Evolutionary conservation across 495 filamentous ascomycete species (phyloP), one percentile per base, ranked within the genome.

Genomic region (Thermothielavioides terrestris): DNA sequence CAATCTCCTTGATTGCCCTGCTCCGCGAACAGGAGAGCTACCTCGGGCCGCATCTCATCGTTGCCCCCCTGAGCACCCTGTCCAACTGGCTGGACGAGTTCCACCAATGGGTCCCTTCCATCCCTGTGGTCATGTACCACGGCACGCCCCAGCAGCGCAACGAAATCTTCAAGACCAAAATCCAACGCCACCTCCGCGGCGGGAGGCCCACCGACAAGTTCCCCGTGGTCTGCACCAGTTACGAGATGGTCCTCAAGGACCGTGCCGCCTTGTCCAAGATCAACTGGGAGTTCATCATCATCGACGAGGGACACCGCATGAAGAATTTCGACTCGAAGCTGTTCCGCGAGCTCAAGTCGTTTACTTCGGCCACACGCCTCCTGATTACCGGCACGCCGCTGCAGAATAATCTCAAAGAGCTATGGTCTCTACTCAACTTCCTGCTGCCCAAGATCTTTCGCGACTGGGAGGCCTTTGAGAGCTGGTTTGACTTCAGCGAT

Each of bases 21-120:
- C 70, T 97, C 21, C 80, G 90, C 61, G 89, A 95, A 61, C 84
- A 89, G 48, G 83, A 88, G 41, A 77, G 82, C 14, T 86, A 88
- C 37, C 61, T 71, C 12, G 92, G 92, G 0, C 92, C 92, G 0
- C 94, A 95, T 62, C 64, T 98, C 25, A 86, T 98, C 45, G 79
- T 89, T 23, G 90, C 88, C 5, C 92, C 92, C 0, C 68, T 98
- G 38, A 95, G 88, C 57, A 96, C 92, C 0, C 71, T 95, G 18
- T 91, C 84, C 39, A 97, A 95, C 59, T 98, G 92, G 92, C 80
- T 94, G n/a, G 84, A 90, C 40, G 92, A 98, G 61, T 95, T 97
- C 61, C 76, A 78, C 7, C 82, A 84, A 60, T 97, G 90, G 86
- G 86, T 86, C 4, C 92, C 92, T 0, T 72, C 73, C 4, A 90